Base-by-base conservation (phyloP, 2,329 filamentous ascomycete species). In the Ascochyta pisi region DNA sequence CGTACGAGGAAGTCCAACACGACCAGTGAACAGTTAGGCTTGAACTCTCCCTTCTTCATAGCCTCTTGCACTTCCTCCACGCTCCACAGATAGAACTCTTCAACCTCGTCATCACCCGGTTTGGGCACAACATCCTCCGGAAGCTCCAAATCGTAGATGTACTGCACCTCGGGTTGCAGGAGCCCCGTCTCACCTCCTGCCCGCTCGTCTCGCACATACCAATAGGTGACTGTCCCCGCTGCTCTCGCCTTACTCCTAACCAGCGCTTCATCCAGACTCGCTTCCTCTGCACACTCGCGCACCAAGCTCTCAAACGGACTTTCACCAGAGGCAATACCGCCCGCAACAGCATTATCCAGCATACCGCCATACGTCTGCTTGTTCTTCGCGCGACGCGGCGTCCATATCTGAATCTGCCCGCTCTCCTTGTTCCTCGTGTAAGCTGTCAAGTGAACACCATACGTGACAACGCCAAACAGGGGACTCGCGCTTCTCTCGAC, bases 281-380 rank as follows among this genome's bases (percentile, higher is more conserved):
- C 96, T 74, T 99, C 95, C 77, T 99, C 95, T 61, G 88, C 88
- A 3, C 89, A 89, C 77, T 99, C 95, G 50, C 94, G 86, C 19
- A 97, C 83, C 48, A 96, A 79, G 73, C 89, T 92, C 70, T 94
- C 92, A 44, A 92, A 89, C 0, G 91, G 89, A 22, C 83, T 83
- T 74, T 97, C 93, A 13, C 88, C 89, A 0, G 91, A 90, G 73
- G 89, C 87, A 64, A 98, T 87, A 0, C 92, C 91, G 3, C 91
- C 91, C 0, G 93, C 95, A 6, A 96, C 95, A 1, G 92, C 92
- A 75, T 98, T 99, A 76, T 99, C 95, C 63, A 99, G 81, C 81
- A 97, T 93, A n/a, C 89, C 84, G 0, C 89, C 89, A 71, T 94
- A 99, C 0, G 92, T 97, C 63, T 90, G 86, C 80, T 98, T 99